These are phyloP conservation scores for Starmerella etchellsii DNA, from an alignment of 805 yeast genomes.

Conservation along the genomic window DNA sequence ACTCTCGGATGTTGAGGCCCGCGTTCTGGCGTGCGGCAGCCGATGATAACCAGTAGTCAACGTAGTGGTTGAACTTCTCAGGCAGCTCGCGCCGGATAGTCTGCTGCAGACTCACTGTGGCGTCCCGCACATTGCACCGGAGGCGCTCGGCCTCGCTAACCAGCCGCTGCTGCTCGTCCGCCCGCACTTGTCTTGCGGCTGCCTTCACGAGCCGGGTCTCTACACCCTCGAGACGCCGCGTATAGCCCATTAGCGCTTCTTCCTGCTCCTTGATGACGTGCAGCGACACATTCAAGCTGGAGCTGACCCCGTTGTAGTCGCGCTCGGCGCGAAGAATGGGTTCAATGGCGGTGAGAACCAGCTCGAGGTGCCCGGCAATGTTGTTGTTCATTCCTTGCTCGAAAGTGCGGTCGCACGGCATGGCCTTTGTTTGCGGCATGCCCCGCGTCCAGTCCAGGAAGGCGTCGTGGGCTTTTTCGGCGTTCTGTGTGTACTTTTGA, in stretches of 20 bases:
- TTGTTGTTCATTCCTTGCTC: conserved; percentile 7
- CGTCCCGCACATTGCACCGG: background rate
- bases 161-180: background rate
- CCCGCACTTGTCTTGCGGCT: conserved; percentile 5
- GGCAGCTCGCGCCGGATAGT: conserved; percentile 9
- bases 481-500: conserved; percentile 14
- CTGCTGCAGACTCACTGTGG: conserved; percentile 1
- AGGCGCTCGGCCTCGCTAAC: conserved; percentile 1
- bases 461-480: conserved; percentile 8
- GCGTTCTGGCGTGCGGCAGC: background rate
- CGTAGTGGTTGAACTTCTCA: conserved; percentile 4
- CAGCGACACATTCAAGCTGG: no score
- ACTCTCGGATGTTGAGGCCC: background rate
- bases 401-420: background rate
- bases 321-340: conserved; percentile 6
- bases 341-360: conserved; percentile 4
- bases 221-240: conserved; percentile 8
- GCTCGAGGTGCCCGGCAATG: conserved; percentile 6
- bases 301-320: background rate
- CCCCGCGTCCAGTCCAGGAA: conserved; percentile 16
- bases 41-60: background rate
- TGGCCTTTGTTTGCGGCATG: no score
- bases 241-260: conserved; percentile 4
- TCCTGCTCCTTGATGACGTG: conserved; percentile 19
- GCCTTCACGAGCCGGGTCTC: conserved; percentile 18